phyloP scores from a whole-genome alignment of 225 moss, liverwort and hornwort genomes.

The Bryum argenteum region DNA sequence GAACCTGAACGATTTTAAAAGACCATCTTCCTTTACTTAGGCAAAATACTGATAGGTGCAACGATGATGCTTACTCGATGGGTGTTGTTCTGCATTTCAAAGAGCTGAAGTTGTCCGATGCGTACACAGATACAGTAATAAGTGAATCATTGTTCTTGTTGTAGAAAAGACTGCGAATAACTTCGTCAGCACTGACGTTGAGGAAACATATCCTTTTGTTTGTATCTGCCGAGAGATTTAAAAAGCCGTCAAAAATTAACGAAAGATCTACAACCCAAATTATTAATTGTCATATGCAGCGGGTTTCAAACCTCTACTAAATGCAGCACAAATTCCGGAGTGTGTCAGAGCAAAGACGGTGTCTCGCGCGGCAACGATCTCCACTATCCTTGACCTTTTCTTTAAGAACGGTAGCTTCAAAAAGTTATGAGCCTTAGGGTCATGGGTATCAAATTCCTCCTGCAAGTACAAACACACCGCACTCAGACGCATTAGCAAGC shows the following conservation, averaged over 20 bases:
- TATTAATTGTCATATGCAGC: neutral
- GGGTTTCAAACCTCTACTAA: slow-evolving; percentile 63
- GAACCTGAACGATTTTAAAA: neutral
- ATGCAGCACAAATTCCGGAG: slow-evolving; percentile 84
- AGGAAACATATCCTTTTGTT: slow-evolving; percentile 88
- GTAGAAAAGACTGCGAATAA: slow-evolving; percentile 77
- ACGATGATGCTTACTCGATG: slow-evolving; percentile 52
- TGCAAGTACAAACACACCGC: slow-evolving; percentile 23
- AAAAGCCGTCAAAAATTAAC: neutral
- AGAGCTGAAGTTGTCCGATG: slow-evolving; percentile 80
- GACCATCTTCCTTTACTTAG: neutral
- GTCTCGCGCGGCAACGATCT: slow-evolving; percentile 85
- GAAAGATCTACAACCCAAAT: neutral
- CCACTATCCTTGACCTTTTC: slow-evolving; percentile 80
- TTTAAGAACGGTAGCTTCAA: slow-evolving; percentile 82
- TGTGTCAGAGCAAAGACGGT: slow-evolving; percentile 85
- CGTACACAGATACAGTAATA: slow-evolving; percentile 78
- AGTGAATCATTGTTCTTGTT: slow-evolving; percentile 86
- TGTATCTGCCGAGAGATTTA: slow-evolving; percentile 37
- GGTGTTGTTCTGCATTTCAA: slow-evolving; percentile 82
- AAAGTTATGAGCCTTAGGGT: slow-evolving; percentile 78
- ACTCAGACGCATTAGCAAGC: neutral
- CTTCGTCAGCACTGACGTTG: slow-evolving; percentile 80
- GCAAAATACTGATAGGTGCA: neutral
- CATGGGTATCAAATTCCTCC: slow-evolving; percentile 93